phyloP scores from a whole-genome alignment of 768 basidiomycete genomes.

The Leccinum subgranulosum region DNA sequence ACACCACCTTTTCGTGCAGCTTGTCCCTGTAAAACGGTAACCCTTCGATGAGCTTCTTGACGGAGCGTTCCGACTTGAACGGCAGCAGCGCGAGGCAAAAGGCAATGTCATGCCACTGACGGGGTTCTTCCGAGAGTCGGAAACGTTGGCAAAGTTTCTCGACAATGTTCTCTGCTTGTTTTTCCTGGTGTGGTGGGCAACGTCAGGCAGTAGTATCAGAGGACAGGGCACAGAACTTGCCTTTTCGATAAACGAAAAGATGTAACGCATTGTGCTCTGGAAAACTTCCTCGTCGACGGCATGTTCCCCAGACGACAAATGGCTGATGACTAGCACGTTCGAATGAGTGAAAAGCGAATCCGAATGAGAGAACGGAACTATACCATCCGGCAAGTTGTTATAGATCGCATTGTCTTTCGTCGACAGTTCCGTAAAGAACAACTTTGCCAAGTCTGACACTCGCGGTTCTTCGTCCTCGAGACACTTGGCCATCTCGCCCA shows the following conservation, averaged over 20 bases:
- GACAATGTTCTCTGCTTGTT: slow-evolving; percentile 95
- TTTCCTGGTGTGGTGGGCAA: slow-evolving; percentile 59
- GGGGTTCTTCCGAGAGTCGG: slow-evolving; percentile 78
- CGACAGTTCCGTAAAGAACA: slow-evolving; percentile 95
- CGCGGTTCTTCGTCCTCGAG: slow-evolving; percentile 86
- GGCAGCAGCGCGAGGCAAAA: slow-evolving; percentile 92
- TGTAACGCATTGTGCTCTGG: slow-evolving; percentile 90
- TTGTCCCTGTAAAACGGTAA: slow-evolving; percentile 95
- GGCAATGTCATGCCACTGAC: slow-evolving; percentile 98
- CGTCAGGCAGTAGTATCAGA: background rate
- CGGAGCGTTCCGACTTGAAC: slow-evolving; percentile 94
- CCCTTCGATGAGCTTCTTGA: slow-evolving; percentile 94
- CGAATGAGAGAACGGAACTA: slow-evolving; percentile 16
- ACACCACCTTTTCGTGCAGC: slow-evolving; percentile 84
- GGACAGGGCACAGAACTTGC: slow-evolving; percentile 35
- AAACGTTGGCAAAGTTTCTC: slow-evolving; percentile 98
- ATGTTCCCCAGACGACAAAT: slow-evolving; percentile 85
- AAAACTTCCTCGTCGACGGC: slow-evolving; percentile 92
- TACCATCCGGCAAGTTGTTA: slow-evolving; percentile 96
- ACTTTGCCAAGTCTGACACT: slow-evolving; percentile 90
- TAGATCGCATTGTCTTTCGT: slow-evolving; percentile 99
- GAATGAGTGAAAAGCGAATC: slow-evolving; percentile 3
- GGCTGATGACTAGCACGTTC: slow-evolving; percentile 74
- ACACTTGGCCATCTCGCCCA: slow-evolving; percentile 99
- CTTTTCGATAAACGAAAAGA: slow-evolving; percentile 97